Base-by-base conservation (phyloP, 768 basidiomycete species). In the Hygrocybe punicea region DNA sequence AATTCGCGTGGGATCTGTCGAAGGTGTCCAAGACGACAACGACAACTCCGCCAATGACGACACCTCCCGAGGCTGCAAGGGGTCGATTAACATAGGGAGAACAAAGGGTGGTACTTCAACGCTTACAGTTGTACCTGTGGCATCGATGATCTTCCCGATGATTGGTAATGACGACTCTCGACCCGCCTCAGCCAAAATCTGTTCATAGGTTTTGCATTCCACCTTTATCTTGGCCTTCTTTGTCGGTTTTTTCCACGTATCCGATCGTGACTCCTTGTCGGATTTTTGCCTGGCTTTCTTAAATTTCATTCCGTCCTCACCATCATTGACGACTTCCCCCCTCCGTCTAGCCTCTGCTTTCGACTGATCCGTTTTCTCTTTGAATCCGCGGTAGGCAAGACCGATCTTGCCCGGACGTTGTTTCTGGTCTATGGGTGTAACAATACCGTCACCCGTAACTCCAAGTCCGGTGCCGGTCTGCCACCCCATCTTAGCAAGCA, bases 401-500 rank as follows among this genome's bases (percentile, higher is more conserved):
- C 93, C 93, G 80, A 86, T 87, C 61, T 86, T 86, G 72, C 87
- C 87, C 6, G 89, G 91, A 5, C 93, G 84, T 53, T 93, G 62
- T 67, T 92, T 94, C 65, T 82, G 84, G 68, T 95, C 92, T 13
- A 97, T 79, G 0, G 93, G 93, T 4, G 85, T 84, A n/a, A 92
- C 83, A 50, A 95, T 95, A 63, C 93, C 93, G 62, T 87, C 84
- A 1, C 87, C 87, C 1, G 74, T 72, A 1, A 79, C 70, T 59
- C 93, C 93, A 8, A 96, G 79, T 62, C 94, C 93, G 3, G 79
- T 78, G 3, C 87, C 96, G 0, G 86, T 75, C 66, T 86, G 78
- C 96, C 97, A 99, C 7, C 97, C 97, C 88, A 95, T 94, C 76
- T 95, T 98, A 29, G 83, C 83, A 21, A 99, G 82, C 83, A 98